A percentile compares a stretch with the other conserved stretches of the same genome.
These are phyloP conservation scores for Helichrysum umbraculigerum DNA, from an alignment of 129 eudicot species.

Conservation along the genomic window DNA sequence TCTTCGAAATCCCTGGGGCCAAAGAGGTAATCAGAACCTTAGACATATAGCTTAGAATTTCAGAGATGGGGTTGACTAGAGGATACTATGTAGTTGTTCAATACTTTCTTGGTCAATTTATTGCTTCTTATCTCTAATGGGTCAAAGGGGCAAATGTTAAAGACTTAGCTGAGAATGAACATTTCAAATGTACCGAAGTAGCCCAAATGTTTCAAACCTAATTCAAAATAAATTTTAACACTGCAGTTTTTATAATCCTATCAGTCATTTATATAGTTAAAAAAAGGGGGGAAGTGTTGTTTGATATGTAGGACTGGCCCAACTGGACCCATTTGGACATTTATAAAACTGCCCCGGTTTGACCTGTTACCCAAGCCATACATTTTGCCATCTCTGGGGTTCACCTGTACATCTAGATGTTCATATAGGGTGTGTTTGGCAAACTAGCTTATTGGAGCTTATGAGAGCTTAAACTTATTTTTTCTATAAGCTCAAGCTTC, in stretches of 20 bases:
- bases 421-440: neutral
- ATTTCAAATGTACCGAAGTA: neutral
- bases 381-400: neutral
- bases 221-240: neutral
- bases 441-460: too few species aligned
- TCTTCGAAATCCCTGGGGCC: slow-evolving; percentile 95
- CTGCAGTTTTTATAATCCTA: neutral
- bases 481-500: too few species aligned
- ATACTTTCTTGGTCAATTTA: neutral
- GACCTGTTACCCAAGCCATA: neutral
- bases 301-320: neutral
- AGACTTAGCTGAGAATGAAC: neutral
- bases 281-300: neutral
- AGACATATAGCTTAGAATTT: neutral
- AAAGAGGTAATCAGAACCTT: slow-evolving; percentile 52
- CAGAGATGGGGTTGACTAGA: neutral
- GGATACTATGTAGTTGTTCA: neutral
- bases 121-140: neutral
- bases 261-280: neutral
- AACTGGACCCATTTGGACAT: neutral
- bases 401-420: too few species aligned
- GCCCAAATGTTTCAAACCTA: neutral
- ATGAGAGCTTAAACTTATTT: too few species aligned
- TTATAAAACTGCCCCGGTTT: neutral
- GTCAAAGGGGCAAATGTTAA: neutral